Evolutionary conservation across 768 basidiomycete species (phyloP).

Genomic region (Leccinum broughii): DNA sequence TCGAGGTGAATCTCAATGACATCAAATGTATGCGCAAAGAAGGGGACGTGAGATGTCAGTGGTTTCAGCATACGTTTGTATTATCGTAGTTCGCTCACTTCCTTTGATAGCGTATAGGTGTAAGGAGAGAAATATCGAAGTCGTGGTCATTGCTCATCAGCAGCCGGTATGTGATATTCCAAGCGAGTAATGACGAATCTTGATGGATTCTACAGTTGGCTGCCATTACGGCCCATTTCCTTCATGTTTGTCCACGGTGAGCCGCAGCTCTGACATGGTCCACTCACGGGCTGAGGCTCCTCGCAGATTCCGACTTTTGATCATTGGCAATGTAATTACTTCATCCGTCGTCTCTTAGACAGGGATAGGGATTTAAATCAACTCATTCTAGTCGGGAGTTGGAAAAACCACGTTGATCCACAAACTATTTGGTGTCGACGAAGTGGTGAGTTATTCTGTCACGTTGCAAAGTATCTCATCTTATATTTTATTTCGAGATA

Average conservation of each 20-base stretch:
- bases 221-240: not conserved
- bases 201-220: not conserved
- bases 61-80: not conserved
- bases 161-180: not conserved
- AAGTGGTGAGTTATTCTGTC: not conserved
- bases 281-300: not conserved
- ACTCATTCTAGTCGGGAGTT: not conserved
- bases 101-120: not conserved
- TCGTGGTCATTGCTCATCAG: not conserved
- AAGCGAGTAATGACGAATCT: not conserved
- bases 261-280: not conserved
- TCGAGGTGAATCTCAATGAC: not conserved
- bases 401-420: not conserved
- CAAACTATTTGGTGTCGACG: not conserved
- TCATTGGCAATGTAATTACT: not conserved
- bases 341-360: not conserved
- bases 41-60: not conserved
- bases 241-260: not conserved
- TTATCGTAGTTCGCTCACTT: not conserved
- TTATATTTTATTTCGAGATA: not conserved
- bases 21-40: not conserved
- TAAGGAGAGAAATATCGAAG: not conserved
- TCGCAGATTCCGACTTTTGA: not conserved
- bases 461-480: not conserved
- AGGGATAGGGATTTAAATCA: not conserved